Evolutionary conservation across 306 rosid species (phyloP).

Genomic region (Pueraria montana): DNA sequence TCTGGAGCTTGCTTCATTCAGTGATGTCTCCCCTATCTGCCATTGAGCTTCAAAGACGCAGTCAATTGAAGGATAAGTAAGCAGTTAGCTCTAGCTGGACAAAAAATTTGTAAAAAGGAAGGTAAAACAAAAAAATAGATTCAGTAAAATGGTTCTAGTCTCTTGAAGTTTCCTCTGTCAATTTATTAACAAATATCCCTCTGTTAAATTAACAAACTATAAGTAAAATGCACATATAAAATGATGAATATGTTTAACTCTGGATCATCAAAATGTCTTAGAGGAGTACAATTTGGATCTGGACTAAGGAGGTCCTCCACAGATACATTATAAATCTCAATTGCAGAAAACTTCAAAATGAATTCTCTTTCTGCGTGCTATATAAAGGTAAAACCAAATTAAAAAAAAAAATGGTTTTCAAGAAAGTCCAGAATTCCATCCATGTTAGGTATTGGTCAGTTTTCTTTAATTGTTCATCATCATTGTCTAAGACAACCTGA

Average conservation of each 20-base stretch:
- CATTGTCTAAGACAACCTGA: too few species aligned
- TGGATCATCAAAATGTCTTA: slow-evolving; percentile 96
- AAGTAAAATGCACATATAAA: slow-evolving; percentile 43
- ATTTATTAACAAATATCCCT: slow-evolving; percentile 60
- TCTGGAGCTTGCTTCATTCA: slow-evolving; percentile 98
- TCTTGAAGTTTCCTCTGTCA: slow-evolving; percentile 78
- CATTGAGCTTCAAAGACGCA: slow-evolving; percentile 75
- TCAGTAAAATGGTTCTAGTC: slow-evolving; percentile 81
- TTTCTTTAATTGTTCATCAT: too few species aligned
- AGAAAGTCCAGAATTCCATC: slow-evolving; percentile 11
- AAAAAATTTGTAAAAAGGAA: not conserved
- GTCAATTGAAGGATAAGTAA: slow-evolving; percentile 24
- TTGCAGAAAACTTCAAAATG: slow-evolving; percentile 81
- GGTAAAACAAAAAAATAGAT: slow-evolving; percentile 10
- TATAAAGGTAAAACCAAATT: slow-evolving; percentile 39
- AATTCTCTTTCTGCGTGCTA: slow-evolving; percentile 89
- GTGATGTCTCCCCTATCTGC: slow-evolving; percentile 93
- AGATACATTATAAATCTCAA: slow-evolving; percentile 97
- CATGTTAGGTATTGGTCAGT: too few species aligned
- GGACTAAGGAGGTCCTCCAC: slow-evolving; percentile 90
- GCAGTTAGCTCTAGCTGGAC: slow-evolving; percentile 11
- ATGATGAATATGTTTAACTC: slow-evolving; percentile 68
- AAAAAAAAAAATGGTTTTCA: slow-evolving; percentile 26
- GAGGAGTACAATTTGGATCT: slow-evolving; percentile 68
- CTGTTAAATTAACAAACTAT: slow-evolving; percentile 46